These are phyloP conservation scores for Gillenia trifoliata DNA, from an alignment of 306 rosid genomes.

Conservation along the genomic window DNA sequence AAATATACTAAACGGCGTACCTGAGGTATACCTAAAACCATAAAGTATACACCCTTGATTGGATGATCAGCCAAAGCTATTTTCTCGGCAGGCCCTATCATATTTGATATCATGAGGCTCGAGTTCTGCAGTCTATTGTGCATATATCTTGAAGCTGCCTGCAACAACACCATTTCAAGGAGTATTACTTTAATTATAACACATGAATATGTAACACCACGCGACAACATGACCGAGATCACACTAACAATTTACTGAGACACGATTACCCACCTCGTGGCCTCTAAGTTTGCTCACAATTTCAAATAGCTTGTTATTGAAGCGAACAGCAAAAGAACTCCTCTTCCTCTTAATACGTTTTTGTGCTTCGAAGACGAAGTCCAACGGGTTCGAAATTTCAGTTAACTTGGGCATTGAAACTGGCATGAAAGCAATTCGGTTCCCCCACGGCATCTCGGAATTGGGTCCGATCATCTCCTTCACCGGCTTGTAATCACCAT, in stretches of 20 bases:
- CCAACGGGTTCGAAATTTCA: constrained; percentile 32
- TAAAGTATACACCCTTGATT: constrained; percentile 32
- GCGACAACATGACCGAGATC: too few relatives aligned
- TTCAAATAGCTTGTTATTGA: constrained; percentile 31
- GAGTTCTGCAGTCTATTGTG: constrained; percentile 31
- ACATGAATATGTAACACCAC: background rate
- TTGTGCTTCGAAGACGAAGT: constrained; percentile 40
- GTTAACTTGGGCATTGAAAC: constrained; percentile 42
- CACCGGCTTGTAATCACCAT: constrained; percentile 39
- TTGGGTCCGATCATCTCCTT: constrained; percentile 40
- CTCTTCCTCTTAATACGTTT: constrained; percentile 42
- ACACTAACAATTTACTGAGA: background rate
- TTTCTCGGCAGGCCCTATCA: constrained; percentile 55
- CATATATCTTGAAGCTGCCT: constrained; percentile 46
- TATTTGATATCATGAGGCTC: constrained; percentile 37
- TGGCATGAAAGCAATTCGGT: constrained; percentile 40
- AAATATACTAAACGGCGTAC: constrained; percentile 18
- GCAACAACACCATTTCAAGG: background rate
- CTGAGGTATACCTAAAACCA: constrained; percentile 44
- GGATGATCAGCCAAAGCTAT: constrained; percentile 43
- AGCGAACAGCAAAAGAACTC: constrained; percentile 32
- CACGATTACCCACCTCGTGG: constrained; percentile 31
- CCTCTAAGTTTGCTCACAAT: constrained; percentile 45
- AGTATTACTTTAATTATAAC: background rate
- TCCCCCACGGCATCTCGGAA: constrained; percentile 38